Evolutionary conservation across 805 yeast species (phyloP).

Genomic region (Metschnikowia kunwiensis): DNA sequence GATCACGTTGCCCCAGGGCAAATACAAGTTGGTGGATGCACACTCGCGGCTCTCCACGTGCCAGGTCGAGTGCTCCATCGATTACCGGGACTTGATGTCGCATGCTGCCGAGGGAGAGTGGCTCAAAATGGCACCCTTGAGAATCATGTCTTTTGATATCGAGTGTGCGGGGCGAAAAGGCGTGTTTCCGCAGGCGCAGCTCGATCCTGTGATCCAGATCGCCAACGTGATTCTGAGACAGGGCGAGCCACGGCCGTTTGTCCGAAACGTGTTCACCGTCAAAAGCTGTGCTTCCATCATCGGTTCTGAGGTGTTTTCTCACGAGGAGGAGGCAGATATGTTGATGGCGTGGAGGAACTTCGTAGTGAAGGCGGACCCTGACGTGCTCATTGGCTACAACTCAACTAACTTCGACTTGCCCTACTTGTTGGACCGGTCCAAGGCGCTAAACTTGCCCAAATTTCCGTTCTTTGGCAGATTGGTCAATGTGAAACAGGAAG

Average conservation of each 20-base stretch:
- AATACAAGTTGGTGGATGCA: constrained; percentile 52
- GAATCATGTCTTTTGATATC: constrained; percentile 92
- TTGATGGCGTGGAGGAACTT: constrained; percentile 83
- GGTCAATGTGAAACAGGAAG: constrained; percentile 63
- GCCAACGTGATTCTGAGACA: constrained; percentile 88
- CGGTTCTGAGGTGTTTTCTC: constrained; percentile 84
- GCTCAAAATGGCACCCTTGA: constrained; percentile 88
- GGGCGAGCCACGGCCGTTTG: constrained; percentile 85
- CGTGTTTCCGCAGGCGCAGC: constrained; percentile 89
- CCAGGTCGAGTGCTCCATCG: constrained; percentile 77
- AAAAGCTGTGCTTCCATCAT: constrained; percentile 89
- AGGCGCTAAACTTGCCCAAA: constrained; percentile 55
- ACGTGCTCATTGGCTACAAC: constrained; percentile 94
- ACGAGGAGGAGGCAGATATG: constrained; percentile 77
- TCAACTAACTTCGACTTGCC: constrained; percentile 95
- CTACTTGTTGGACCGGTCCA: constrained; percentile 83
- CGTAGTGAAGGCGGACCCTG: constrained; percentile 83
- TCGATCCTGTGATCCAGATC: constrained; percentile 93
- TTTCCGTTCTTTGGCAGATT: constrained; percentile 91
- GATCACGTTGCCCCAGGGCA: constrained; percentile 81
- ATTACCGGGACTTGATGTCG: constrained; percentile 65
- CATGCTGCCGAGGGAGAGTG: constrained; percentile 93
- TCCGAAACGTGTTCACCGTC: constrained; percentile 91
- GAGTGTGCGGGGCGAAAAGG: constrained; percentile 99
- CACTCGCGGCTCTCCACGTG: constrained; percentile 56